phyloP scores from a whole-genome alignment of 805 yeast genomes.

The Metschnikowia cubensis region DNA sequence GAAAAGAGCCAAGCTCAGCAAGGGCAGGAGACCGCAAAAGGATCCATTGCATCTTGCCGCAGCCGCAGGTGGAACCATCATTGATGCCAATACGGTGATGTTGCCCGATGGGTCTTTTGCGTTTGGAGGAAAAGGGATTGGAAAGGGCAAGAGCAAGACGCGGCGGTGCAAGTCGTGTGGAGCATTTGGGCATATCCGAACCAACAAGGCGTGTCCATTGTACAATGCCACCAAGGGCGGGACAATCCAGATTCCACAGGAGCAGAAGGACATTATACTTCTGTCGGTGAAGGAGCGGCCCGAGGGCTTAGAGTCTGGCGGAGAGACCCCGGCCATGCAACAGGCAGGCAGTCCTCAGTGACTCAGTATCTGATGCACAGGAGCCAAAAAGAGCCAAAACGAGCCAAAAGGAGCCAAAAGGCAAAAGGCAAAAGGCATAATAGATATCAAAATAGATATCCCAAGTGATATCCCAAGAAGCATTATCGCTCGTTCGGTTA shows the following conservation, averaged over 20 bases:
- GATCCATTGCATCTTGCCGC: conserved; percentile 38
- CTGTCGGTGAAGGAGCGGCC: conserved; percentile 15
- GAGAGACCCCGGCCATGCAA: conserved; percentile 4
- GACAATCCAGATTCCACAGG: conserved; percentile 18
- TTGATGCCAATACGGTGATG: conserved; percentile 41
- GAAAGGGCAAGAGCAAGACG: conserved; percentile 67
- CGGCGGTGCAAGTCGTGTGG: conserved; percentile 95
- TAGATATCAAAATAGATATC: too few species aligned
- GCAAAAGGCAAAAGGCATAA: too few species aligned
- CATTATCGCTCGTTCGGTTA: too few species aligned
- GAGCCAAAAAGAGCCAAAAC: too few species aligned
- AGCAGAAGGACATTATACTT: conserved; percentile 18
- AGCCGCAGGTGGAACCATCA: conserved; percentile 40
- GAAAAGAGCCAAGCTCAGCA: conserved; percentile 59
- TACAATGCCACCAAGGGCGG: conserved; percentile 44
- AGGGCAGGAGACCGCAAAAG: conserved; percentile 33
- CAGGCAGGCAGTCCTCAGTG: background rate
- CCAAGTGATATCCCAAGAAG: too few species aligned
- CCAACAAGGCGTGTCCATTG: conserved; percentile 89
- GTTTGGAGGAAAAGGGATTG: conserved; percentile 63
- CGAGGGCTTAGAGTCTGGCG: conserved; percentile 7
- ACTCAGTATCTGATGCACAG: background rate
- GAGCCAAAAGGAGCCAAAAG: too few species aligned
- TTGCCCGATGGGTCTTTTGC: conserved; percentile 43
- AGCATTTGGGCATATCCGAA: conserved; percentile 89